Conservation (phyloP, 352 stramenopile genomes). For the Phytophthora uliginosa region DNA sequence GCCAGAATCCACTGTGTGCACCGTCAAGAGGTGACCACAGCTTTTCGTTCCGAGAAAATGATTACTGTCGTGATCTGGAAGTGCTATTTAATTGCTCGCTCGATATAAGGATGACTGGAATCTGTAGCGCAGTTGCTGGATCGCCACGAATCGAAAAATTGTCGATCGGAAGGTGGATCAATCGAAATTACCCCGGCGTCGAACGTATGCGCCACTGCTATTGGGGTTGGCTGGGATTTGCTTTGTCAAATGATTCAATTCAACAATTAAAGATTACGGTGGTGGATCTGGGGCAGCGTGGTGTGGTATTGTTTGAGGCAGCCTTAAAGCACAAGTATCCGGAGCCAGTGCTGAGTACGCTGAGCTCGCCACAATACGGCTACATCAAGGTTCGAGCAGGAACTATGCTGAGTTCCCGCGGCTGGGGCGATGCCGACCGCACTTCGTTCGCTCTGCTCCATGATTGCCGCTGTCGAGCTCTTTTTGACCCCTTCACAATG, state of each 20-base stretch:
- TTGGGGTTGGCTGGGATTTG: not conserved
- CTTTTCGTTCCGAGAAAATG: not conserved
- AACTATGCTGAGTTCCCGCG: not conserved
- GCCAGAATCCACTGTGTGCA: not conserved
- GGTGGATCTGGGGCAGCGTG: not conserved
- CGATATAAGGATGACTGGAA: not conserved
- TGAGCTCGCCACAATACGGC: not conserved
- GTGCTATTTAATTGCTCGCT: slow-evolving; percentile 1
- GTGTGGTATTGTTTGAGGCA: not conserved
- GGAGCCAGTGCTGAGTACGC: not conserved
- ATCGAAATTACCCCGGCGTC: not conserved
- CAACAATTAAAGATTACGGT: not conserved
- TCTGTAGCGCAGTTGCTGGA: not conserved
- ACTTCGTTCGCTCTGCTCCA: too few species aligned
- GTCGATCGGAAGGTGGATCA: slow-evolving; percentile 1
- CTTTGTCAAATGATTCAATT: not conserved
- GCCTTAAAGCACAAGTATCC: not conserved
- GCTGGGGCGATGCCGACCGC: not conserved
- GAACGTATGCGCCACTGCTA: not conserved
- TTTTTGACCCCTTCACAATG: not conserved
- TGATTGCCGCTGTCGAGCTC: too few species aligned
- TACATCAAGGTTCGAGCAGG: not conserved
- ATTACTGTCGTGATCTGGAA: not conserved
- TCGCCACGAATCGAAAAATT: not conserved
- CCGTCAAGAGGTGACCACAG: not conserved